Evolutionary conservation across 495 filamentous ascomycete species (phyloP).

Genomic region (Glonium stellatum): DNA sequence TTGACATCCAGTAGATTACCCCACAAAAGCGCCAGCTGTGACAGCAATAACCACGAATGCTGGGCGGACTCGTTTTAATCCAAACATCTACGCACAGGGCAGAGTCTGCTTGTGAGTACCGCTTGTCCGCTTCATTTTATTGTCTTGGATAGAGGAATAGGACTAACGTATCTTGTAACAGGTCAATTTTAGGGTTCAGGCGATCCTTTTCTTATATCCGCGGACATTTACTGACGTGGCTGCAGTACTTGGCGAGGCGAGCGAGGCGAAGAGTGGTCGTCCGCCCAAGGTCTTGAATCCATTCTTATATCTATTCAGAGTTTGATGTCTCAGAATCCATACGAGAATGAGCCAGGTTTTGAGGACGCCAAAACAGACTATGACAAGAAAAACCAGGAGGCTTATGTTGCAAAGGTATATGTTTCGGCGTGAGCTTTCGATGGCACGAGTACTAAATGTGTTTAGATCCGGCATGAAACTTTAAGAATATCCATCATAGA

Average conservation of each 20-base stretch:
- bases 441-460: neutral
- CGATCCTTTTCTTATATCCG: conserved; percentile 18
- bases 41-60: conserved; percentile 76
- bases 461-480: conserved; percentile 84
- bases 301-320: conserved; percentile 94
- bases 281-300: conserved; percentile 90
- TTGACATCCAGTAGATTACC: conserved; percentile 59
- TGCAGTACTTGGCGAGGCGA: conserved; percentile 86
- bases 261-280: conserved; percentile 87
- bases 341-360: conserved; percentile 93
- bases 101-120: conserved; percentile 79
- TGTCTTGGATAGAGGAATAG: conserved; percentile 15
- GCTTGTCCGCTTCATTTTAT: neutral
- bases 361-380: conserved; percentile 60
- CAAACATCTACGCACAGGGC: conserved; percentile 87
- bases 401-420: conserved; percentile 79
- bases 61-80: conserved; percentile 85
- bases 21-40: conserved; percentile 71
- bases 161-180: conserved; percentile 31
- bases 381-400: conserved; percentile 67
- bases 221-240: conserved; percentile 22
- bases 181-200: conserved; percentile 82
- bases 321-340: conserved; percentile 87
- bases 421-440: neutral
- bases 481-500: conserved; percentile 80